Evolutionary conservation across 2,329 filamentous ascomycete genomes (phyloP), one percentile per base, ranked within the genome.

Genomic region (Trichoderma oligosporum): DNA sequence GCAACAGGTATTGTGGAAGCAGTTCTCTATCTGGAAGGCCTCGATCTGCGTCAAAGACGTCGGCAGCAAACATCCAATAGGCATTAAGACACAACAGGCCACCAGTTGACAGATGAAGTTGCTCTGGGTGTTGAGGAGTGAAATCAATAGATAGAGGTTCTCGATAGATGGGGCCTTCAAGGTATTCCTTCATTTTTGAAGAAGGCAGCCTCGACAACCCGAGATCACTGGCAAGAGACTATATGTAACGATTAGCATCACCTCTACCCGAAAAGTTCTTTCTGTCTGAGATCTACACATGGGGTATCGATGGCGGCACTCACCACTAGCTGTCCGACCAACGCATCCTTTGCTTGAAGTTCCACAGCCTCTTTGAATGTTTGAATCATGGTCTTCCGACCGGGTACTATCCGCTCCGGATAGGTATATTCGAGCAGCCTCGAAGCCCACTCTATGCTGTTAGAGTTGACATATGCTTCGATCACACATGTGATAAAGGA

Each of bases 401-500:
- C 80, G 0, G 83, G 80, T 6, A 91, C 78, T 20, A 84, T 77
- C 65, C 79, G 83, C 56, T 82, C 78, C 0, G 88, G 88, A 52
- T 83, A 77, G 61, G 85, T 83, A 59, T 81, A 84, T 70, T 93
- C 89, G 61, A 88, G 77, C 56, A 91, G 70, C 49, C 89, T 75
- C 12, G 81, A 74, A 2, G 84, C 79, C 84, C 84, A 87, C 44
- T 82, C 79, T 68, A 87, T 69, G 22, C 76, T 74, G 62, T 84
- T 81, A 6, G 73, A 75, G 62, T 84, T 84, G 60, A 89, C 79
- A 63, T 90, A 93, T 44, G 86, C 82, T 67, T 92, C 88, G 9
- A 92, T 73, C 16, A 92, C 74, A 67, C 89, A 88, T 0, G 87
- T 90, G n/a, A 90, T 78, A 69, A 94, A 92, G 1, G 86, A 85